Conservation (phyloP, 139 green algal genomes). For the Zygnema circumcarinatum region DNA sequence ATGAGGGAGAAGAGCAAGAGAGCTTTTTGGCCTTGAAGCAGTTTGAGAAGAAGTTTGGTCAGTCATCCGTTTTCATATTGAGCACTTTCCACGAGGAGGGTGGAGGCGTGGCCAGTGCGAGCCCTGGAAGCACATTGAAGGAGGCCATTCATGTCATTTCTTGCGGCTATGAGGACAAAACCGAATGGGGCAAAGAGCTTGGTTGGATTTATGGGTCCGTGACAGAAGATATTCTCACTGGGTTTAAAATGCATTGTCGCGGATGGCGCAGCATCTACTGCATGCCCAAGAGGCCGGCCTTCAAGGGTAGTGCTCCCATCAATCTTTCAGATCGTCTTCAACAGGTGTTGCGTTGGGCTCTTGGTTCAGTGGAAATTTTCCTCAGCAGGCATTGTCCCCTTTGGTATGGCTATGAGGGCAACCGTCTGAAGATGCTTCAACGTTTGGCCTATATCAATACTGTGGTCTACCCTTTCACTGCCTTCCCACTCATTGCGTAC, state of each 20-base stretch:
- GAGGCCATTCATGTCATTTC: constrained; percentile 60
- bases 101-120: constrained; percentile 22
- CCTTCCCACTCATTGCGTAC: constrained; percentile 52
- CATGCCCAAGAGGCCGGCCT: constrained; percentile 45
- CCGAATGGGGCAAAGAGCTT: constrained; percentile 58
- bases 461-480: constrained; percentile 57
- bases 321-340: constrained; percentile 61
- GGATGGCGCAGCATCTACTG: constrained; percentile 57
- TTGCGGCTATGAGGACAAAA: constrained; percentile 60
- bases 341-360: constrained; percentile 60
- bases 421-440: constrained; percentile 56
- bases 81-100: constrained; percentile 46
- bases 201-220: constrained; percentile 59
- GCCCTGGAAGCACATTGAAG: constrained; percentile 30
- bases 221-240: constrained; percentile 58
- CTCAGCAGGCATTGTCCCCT: constrained; percentile 52
- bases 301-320: constrained; percentile 60
- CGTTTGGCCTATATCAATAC: constrained; percentile 60
- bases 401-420: constrained; percentile 28
- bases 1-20: constrained; percentile 23
- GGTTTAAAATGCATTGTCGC: constrained; percentile 42
- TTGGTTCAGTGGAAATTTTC: constrained; percentile 62
- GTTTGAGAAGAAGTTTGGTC: constrained; percentile 55
- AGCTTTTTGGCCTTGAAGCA: constrained; percentile 44
- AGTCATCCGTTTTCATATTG: constrained; percentile 47